phyloP scores from a whole-genome alignment of 257 asterid genomes.

The Rhazya stricta region DNA sequence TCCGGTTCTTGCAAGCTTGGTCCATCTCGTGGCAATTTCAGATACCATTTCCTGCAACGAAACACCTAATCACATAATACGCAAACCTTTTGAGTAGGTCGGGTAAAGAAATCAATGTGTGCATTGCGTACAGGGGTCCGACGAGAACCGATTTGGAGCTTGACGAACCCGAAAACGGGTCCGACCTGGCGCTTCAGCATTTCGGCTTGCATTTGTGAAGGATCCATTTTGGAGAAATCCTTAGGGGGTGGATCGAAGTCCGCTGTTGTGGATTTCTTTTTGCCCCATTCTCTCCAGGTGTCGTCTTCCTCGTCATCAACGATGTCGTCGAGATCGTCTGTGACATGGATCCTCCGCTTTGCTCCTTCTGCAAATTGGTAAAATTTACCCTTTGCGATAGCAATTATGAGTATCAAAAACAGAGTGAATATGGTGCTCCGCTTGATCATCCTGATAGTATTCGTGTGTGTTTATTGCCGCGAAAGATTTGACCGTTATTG shows the following conservation, averaged over 20 bases:
- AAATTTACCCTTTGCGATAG: not conserved
- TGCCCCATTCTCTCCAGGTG: conserved; percentile 83
- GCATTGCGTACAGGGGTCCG: conserved; percentile 54
- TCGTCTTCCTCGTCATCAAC: conserved; percentile 87
- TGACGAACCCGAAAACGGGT: conserved; percentile 85
- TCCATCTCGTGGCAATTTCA: conserved; percentile 77
- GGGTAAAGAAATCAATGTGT: not conserved
- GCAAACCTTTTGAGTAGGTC: not conserved
- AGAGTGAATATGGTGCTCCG: not conserved
- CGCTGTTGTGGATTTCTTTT: conserved; percentile 31
- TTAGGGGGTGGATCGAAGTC: conserved; percentile 76
- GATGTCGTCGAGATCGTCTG: conserved; percentile 81
- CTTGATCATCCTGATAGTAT: not conserved
- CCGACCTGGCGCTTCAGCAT: conserved; percentile 68
- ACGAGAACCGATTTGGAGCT: conserved; percentile 69
- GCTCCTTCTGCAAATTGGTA: conserved; percentile 15
- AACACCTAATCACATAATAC: not conserved
- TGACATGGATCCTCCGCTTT: conserved; percentile 63
- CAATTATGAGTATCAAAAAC: conserved; percentile 14
- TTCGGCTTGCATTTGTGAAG: conserved; percentile 54
- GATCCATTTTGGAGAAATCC: conserved; percentile 44
- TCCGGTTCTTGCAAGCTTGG: conserved; percentile 69
- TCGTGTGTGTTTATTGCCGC: not conserved
- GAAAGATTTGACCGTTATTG: not conserved
- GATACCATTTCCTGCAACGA: conserved; percentile 49